phyloP scores from a whole-genome alignment of 371 early-diverging fungal species.

The Apophysomyces variabilis region DNA sequence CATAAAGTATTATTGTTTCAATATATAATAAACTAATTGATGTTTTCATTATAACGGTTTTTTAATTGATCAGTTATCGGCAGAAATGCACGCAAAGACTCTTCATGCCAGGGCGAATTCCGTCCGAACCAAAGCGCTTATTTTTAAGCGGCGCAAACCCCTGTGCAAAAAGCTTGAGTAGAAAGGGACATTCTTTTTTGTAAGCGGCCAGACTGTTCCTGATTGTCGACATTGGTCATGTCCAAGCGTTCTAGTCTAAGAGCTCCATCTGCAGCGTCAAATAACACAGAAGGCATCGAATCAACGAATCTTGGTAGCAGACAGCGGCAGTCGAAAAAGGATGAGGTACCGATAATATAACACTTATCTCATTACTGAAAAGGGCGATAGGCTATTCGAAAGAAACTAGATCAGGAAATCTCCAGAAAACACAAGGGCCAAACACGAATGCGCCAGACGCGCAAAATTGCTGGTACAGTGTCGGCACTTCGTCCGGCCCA shows the following conservation, averaged over 20 bases:
- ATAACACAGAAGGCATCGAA: background rate
- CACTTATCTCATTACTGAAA: conserved; percentile 74
- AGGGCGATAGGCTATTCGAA: conserved; percentile 53
- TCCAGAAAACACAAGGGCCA: conserved; percentile 64
- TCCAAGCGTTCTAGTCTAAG: conserved; percentile 10
- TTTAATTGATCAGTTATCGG: too few relatives aligned
- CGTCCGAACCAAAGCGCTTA: too few relatives aligned
- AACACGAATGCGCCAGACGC: conserved; percentile 33
- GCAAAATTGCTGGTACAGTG: conserved; percentile 80
- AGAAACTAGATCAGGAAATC: conserved; percentile 74
- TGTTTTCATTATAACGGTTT: too few relatives aligned
- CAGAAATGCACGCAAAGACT: too few relatives aligned
- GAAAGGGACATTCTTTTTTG: too few relatives aligned
- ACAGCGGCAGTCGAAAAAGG: conserved; percentile 49
- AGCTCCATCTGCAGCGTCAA: conserved; percentile 7
- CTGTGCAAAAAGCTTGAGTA: too few relatives aligned
- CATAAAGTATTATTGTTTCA: too few relatives aligned
- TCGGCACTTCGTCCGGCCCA: conserved; percentile 85
- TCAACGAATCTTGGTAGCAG: conserved; percentile 26
- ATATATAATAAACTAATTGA: too few relatives aligned
- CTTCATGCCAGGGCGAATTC: too few relatives aligned
- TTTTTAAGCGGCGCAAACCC: too few relatives aligned
- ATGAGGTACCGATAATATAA: conserved; percentile 74
- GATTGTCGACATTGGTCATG: conserved; percentile 5
- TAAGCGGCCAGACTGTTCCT: background rate